Evolutionary conservation across 208 protist genomes (phyloP).

Genomic region (Leishmania tarentolae): DNA sequence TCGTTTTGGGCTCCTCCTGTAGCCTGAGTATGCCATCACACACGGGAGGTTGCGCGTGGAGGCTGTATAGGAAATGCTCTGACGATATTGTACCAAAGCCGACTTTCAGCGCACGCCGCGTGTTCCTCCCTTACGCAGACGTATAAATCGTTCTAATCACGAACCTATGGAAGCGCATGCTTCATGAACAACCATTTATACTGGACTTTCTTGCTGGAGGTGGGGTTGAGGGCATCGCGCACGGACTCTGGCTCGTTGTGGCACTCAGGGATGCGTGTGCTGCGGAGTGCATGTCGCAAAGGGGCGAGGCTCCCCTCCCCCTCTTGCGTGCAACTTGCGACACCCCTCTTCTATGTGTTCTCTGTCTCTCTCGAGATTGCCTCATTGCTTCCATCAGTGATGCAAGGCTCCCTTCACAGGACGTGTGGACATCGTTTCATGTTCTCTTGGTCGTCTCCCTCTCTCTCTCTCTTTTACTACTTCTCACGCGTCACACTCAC

Average conservation of each 20-base stretch:
- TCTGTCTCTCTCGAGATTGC: neutral
- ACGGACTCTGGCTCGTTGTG: neutral
- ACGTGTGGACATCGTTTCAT: neutral
- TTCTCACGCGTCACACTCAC: neutral
- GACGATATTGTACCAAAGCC: neutral
- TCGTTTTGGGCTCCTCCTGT: neutral
- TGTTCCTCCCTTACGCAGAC: neutral
- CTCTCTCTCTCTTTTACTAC: neutral
- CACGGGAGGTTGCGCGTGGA: neutral
- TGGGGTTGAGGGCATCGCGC: too few species aligned
- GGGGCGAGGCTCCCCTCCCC: too few species aligned
- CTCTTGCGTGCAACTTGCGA: too few species aligned
- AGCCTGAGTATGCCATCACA: neutral
- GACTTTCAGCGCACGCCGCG: neutral
- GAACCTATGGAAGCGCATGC: neutral
- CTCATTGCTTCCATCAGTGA: neutral
- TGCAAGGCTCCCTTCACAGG: neutral
- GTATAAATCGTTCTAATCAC: neutral
- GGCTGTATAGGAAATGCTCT: neutral
- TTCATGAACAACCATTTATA: neutral
- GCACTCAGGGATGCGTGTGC: too few species aligned
- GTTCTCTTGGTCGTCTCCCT: neutral
- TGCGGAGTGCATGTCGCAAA: neutral
- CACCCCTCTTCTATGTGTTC: neutral
- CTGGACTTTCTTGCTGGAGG: neutral